Conservation (phyloP, 371 early-diverging fungal genomes). For the Mucor plumbeus region DNA sequence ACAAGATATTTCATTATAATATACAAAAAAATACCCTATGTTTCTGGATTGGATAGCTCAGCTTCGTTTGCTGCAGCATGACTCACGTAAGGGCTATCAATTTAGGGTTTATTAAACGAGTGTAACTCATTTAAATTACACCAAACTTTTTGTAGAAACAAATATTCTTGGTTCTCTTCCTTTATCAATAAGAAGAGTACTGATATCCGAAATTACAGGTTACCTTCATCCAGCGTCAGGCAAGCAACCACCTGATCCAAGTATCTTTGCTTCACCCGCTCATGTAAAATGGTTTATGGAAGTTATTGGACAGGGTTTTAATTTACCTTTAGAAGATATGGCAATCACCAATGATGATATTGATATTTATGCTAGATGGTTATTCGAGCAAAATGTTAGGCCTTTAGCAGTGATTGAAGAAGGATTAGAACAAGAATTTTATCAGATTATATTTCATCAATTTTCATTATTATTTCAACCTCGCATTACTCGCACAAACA, state of each 20-base stretch:
- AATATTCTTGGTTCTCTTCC: conserved; percentile 72
- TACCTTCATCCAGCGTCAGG: conserved; percentile 53
- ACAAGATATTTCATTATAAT: background rate
- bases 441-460: conserved; percentile 76
- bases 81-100: conserved; percentile 59
- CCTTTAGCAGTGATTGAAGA: conserved; percentile 65
- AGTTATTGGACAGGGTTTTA: conserved; percentile 82
- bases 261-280: conserved; percentile 63
- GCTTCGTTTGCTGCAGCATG: conserved; percentile 68
- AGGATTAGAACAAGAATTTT: conserved; percentile 48
- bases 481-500: conserved; percentile 37
- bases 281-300: conserved; percentile 89
- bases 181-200: conserved; percentile 60
- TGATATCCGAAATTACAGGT: conserved; percentile 70
- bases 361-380: conserved; percentile 76
- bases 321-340: conserved; percentile 79
- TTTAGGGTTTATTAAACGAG: conserved; percentile 1
- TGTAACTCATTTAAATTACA: conserved; percentile 2
- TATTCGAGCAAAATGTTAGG: conserved; percentile 67
- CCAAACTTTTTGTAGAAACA: conserved; percentile 54
- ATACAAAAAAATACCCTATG: conserved; percentile 32
- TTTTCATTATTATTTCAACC: conserved; percentile 76
- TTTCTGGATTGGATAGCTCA: conserved; percentile 75
- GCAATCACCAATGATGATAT: conserved; percentile 68
- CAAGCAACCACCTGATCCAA: conserved; percentile 53